Evolutionary conservation across 208 protist species (phyloP), one percentile per base, ranked within the genome.

Genomic region (Plasmodiophora brassicae): DNA sequence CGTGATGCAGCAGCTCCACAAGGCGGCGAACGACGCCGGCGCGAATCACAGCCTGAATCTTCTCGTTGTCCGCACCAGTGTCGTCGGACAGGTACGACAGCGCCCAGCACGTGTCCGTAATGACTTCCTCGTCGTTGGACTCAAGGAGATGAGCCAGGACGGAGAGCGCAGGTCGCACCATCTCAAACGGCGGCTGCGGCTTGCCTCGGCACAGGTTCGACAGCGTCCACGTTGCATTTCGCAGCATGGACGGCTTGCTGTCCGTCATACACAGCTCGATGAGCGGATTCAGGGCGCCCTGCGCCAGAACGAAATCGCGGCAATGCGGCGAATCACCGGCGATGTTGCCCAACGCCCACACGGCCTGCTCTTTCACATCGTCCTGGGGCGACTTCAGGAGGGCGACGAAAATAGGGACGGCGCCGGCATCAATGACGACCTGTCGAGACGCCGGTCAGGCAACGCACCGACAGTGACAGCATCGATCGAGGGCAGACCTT

Each of bases 271-370:
- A 91, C 35, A 71, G 50, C 54, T 94, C 38, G 0, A 98, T 86
- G 28, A 99, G 88, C 35, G 93, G 92, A 46, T 84, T 86, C 84
- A 99, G 88, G 0, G 92, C 95, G 45, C 93, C 93, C 43, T 92
- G 57, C 41, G 87, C 85, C 22, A 99, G 91, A 0, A 97, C 94
- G 57, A 93, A 88, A 90, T 99, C 96, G 36, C 98, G 94, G 90
- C 91, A 98, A 45, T 89, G 38, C 0, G 94, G 91, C 1, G 93
- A 95, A 87, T 99, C 98, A 83, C 98, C 98, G 25, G 97, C 97
- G 90, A 99, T 96, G 93, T 99, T 99, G 85, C 98, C 98, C 22
- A 99, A 93, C 8, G 97, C 97, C 98, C 98, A 99, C 22, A 98
- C 95, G n/a, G 95, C 94, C 94, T 97, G 98, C 89, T 99, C 98